phyloP scores from a whole-genome alignment of 2,329 filamentous ascomycete genomes.

The Diaporthe sp. region DNA sequence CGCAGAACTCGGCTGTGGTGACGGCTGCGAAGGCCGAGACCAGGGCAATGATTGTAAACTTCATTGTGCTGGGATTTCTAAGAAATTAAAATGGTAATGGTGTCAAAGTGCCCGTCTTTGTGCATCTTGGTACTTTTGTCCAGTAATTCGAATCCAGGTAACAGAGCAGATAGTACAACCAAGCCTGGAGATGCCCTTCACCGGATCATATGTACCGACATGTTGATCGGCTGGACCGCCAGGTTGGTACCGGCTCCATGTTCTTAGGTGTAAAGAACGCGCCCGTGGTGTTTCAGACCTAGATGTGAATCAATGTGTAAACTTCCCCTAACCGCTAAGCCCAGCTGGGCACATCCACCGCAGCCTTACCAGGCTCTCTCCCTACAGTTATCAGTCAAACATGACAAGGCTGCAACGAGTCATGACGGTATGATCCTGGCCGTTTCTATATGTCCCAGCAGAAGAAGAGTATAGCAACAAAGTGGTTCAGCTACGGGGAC shows the following conservation, averaged over 20 bases:
- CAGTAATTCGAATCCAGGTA: no score
- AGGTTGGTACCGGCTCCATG: no score
- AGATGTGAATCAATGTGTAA: background rate
- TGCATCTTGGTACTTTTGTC: background rate
- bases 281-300: background rate
- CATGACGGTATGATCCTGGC: background rate
- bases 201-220: background rate
- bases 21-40: background rate
- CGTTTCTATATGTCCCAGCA: background rate
- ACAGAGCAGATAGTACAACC: background rate
- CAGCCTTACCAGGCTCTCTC: background rate
- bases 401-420: background rate
- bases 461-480: background rate
- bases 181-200: no score
- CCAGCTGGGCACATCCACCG: background rate
- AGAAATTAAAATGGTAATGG: background rate
- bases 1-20: conserved; percentile 1
- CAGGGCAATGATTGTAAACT: background rate
- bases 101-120: background rate
- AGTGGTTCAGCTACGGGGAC: background rate
- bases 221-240: background rate
- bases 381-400: background rate
- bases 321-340: background rate
- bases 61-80: background rate
- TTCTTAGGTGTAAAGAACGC: no score